A percentile compares a stretch with the other conserved stretches of the same genome.
These are phyloP conservation scores for Epichloe scottii DNA, from an alignment of 2,329 filamentous ascomycete genomes.

Conservation along the genomic window DNA sequence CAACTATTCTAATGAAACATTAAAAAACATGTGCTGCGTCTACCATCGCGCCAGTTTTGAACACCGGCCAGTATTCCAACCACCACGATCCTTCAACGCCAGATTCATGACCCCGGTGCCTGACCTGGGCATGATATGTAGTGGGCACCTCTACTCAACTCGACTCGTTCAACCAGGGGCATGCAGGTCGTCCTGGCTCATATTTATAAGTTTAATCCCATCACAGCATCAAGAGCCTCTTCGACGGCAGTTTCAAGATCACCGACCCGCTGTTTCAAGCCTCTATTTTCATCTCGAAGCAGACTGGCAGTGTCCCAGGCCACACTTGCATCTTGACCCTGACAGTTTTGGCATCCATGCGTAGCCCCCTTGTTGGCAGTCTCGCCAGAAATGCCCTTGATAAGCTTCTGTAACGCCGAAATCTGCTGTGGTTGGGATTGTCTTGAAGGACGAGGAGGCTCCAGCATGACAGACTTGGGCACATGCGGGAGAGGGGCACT, in stretches of 20 bases:
- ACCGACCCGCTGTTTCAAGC: conserved; percentile 45
- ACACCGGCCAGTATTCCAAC: background rate
- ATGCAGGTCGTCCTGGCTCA: background rate
- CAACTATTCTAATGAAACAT: background rate
- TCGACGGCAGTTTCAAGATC: conserved; percentile 49
- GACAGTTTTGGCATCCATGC: conserved; percentile 40
- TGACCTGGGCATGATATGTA: background rate
- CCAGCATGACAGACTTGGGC: conserved; percentile 14
- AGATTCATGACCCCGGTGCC: background rate
- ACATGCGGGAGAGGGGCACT: conserved; percentile 7
- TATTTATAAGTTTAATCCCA: conserved; percentile 26
- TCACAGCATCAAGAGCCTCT: conserved; percentile 46
- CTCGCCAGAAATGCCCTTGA: conserved; percentile 29
- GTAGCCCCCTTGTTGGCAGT: conserved; percentile 12
- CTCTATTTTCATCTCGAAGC: conserved; percentile 48
- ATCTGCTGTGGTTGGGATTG: conserved; percentile 17
- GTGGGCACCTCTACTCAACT: background rate
- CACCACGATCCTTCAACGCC: background rate
- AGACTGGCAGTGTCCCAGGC: conserved; percentile 55
- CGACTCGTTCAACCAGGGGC: background rate
- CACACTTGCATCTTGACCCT: conserved; percentile 43
- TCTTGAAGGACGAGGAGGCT: conserved; percentile 23
- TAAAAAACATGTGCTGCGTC: background rate
- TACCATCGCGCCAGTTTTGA: background rate
- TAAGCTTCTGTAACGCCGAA: conserved; percentile 28